These are phyloP conservation scores for Yamadazyma friedrichii DNA, from an alignment of 1,139 yeast genomes.

Conservation along the genomic window DNA sequence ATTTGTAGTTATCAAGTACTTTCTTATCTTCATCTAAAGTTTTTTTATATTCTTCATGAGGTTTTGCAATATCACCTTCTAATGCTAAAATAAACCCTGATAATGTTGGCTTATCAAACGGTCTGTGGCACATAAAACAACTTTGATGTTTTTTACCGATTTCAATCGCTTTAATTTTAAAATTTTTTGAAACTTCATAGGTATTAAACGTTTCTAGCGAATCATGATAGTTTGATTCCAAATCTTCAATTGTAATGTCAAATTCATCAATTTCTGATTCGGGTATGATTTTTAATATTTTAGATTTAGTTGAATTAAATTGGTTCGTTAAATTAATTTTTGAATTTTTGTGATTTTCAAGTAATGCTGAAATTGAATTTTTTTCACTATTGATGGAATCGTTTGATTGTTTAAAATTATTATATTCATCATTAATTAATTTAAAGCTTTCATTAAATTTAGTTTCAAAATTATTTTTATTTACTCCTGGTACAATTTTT, in stretches of 20 bases:
- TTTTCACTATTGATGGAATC: slow-evolving; percentile 10
- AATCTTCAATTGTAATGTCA: slow-evolving; percentile 47
- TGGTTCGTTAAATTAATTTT: slow-evolving; percentile 13
- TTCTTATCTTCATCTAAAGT: slow-evolving; percentile 32
- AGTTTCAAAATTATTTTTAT: slow-evolving; percentile 21
- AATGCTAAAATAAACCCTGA: slow-evolving; percentile 31
- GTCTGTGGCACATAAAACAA: slow-evolving; percentile 66
- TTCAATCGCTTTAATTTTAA: slow-evolving; percentile 62
- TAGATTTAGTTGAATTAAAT: slow-evolving; percentile 16
- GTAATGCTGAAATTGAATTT: slow-evolving; percentile 16
- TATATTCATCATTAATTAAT: slow-evolving; percentile 6
- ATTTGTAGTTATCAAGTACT: slow-evolving; percentile 26
- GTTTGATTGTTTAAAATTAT: slow-evolving; percentile 12
- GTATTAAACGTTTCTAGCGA: slow-evolving; percentile 64
- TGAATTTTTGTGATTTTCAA: slow-evolving; percentile 15
- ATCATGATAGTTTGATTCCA: slow-evolving; percentile 59
- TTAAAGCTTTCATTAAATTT: slow-evolving; percentile 4
- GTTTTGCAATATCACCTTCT: slow-evolving; percentile 36
- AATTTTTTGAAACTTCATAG: slow-evolving; percentile 62
- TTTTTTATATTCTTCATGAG: slow-evolving; percentile 32
- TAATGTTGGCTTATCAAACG: slow-evolving; percentile 47
- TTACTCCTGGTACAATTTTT: slow-evolving; percentile 16
- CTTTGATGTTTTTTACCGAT: slow-evolving; percentile 54
- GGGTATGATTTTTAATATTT: slow-evolving; percentile 28
- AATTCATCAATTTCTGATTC: slow-evolving; percentile 52